Conservation (phyloP, 441 rosid genomes). For the California macrophylla region DNA sequence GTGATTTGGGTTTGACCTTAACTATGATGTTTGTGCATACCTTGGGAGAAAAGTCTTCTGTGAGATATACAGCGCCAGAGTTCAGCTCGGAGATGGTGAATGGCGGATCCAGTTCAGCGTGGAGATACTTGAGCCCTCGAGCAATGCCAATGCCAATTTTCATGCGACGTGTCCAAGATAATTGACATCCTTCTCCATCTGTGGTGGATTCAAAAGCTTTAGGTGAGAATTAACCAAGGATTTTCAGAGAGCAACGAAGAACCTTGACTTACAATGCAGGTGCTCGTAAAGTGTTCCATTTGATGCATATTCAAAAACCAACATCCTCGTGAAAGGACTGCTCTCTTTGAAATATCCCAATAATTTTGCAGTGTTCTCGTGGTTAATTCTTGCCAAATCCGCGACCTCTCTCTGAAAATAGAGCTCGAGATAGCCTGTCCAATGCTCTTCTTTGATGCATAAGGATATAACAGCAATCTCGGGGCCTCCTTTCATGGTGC, state of each 20-base stretch:
- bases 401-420: conserved; percentile 95
- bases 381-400: conserved; percentile 81
- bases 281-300: conserved; percentile 90
- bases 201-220: conserved; percentile 21
- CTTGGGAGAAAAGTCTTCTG: conserved; percentile 94
- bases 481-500: conserved; percentile 79
- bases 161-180: conserved; percentile 90
- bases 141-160: conserved; percentile 77
- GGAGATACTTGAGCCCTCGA: conserved; percentile 83
- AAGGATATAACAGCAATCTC: conserved; percentile 95
- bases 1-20: too few relatives aligned
- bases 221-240: conserved; percentile 6
- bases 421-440: conserved; percentile 92
- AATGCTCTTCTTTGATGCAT: conserved; percentile 72
- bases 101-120: conserved; percentile 73
- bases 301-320: conserved; percentile 88
- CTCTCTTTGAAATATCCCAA: conserved; percentile 83
- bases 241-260: not conserved
- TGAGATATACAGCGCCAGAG: conserved; percentile 81
- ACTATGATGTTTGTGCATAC: conserved; percentile 25
- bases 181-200: conserved; percentile 84
- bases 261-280: conserved; percentile 68
- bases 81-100: conserved; percentile 84
- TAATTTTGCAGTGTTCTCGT: conserved; percentile 67
- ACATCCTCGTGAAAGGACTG: conserved; percentile 77